Evolutionary conservation across 352 stramenopile species (phyloP).

Genomic region (Phytophthora sansomeana): DNA sequence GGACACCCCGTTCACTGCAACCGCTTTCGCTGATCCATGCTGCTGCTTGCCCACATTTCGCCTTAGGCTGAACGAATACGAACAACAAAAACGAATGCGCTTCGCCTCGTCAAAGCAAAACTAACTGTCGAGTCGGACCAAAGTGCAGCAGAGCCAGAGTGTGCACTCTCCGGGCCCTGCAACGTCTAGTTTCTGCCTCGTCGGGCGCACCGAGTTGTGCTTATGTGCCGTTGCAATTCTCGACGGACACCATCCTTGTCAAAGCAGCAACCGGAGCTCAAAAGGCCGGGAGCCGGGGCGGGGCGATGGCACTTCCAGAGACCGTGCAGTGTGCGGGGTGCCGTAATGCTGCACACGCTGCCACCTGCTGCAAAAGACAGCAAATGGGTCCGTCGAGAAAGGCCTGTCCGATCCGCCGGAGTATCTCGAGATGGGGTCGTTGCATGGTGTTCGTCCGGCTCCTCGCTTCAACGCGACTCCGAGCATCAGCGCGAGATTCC

Average conservation of each 20-base stretch:
- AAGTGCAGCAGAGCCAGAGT: constrained; percentile 31
- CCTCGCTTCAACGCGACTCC: constrained; percentile 17
- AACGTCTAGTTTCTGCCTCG: constrained; percentile 15
- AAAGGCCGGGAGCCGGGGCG: constrained; percentile 11
- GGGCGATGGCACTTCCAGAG: constrained; percentile 28
- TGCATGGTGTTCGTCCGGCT: constrained; percentile 22
- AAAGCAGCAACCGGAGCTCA: constrained; percentile 8
- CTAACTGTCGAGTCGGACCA: constrained; percentile 18
- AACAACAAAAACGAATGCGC: constrained; percentile 20
- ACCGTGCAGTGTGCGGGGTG: constrained; percentile 23
- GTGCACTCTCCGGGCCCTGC: constrained; percentile 2
- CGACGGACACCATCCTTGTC: too few species aligned
- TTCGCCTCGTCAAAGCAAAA: constrained; percentile 29
- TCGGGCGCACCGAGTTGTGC: neutral
- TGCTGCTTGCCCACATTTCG: constrained; percentile 44
- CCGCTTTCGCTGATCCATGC: constrained; percentile 42
- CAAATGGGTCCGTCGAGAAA: constrained; percentile 21
- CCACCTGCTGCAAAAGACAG: constrained; percentile 12
- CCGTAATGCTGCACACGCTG: constrained; percentile 22
- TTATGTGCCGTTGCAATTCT: constrained; percentile 2
- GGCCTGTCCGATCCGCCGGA: constrained; percentile 17
- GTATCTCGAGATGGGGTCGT: constrained; percentile 37
- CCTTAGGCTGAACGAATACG: neutral
- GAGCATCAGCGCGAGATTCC: neutral
- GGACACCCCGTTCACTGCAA: constrained; percentile 34